Conservation (phyloP, 371 early-diverging fungal genomes). For the Mortierella sp. region DNA sequence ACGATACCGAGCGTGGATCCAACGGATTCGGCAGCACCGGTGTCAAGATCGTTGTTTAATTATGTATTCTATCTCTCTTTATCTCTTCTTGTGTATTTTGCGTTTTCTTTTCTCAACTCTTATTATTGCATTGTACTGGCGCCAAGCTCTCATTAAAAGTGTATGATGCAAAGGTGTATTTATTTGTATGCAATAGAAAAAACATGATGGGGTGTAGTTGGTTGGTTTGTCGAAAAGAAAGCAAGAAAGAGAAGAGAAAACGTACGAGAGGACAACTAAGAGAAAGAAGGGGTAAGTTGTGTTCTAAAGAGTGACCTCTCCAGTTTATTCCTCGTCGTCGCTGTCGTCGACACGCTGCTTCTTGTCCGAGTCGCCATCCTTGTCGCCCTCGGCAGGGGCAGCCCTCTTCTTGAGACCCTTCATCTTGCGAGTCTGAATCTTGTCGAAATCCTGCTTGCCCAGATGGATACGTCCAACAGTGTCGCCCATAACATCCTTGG, state of each 20-base stretch:
- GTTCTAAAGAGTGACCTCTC: not conserved
- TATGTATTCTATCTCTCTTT: not conserved
- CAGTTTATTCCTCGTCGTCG: slow-evolving; percentile 53
- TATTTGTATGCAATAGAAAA: slow-evolving; percentile 8
- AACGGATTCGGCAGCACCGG: slow-evolving; percentile 98
- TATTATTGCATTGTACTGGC: not conserved
- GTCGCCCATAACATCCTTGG: slow-evolving; percentile 90
- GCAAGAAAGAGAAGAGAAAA: not conserved
- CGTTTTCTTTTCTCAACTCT: not conserved
- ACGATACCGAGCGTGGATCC: slow-evolving; percentile 86
- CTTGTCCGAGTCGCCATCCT: slow-evolving; percentile 62
- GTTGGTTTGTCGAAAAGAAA: too few relatives aligned
- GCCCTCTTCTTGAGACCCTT: slow-evolving; percentile 91
- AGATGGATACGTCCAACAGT: slow-evolving; percentile 93
- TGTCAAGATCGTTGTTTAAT: slow-evolving; percentile 32
- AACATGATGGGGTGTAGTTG: not conserved
- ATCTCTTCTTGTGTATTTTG: not conserved
- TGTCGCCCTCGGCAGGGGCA: slow-evolving; percentile 51
- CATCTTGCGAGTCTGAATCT: slow-evolving; percentile 98
- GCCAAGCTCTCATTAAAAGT: not conserved
- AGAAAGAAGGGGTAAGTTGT: not conserved
- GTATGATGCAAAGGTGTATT: slow-evolving; percentile 4
- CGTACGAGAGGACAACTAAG: not conserved
- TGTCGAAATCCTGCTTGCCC: slow-evolving; percentile 89
- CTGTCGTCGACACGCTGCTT: slow-evolving; percentile 65